Base-by-base conservation (phyloP, 345 rosid species). In the Chamaenerion angustifolium region DNA sequence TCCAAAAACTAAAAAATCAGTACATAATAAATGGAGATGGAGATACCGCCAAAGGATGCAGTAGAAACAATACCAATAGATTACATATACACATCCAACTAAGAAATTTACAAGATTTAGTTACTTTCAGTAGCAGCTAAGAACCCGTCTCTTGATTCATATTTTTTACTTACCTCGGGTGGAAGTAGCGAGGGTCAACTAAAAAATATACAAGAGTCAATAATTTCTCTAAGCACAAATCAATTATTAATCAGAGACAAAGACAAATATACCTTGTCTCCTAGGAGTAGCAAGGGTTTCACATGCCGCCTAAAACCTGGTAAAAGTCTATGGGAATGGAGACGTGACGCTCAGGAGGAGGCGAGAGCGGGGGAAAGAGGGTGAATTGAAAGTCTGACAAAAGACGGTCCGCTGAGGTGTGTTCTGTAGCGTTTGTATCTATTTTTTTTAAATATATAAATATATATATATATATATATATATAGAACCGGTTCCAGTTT, bases 331-430 rank as follows among this genome's bases (percentile, higher is more conserved):
- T 78, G 56, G 83, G 94, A 19, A 81, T 68, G 51, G 82, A 65
- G n/a, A 86, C 46, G 63, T 59, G 64, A 57, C 89, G 93, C 40
- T 78, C 84, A 37, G 79, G 72, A 68, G 58, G 16, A 45, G 68
- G 71, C 16, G 75, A 15, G 37, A 67, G 77, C 40, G 64, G 67
- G 17, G 68, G 71, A 13, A 68, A 67, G 49, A 78, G 13, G 52
- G 60, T 62, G 78, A 83, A 83, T 56, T 86, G 86, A 71, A 86
- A 90, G 79, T 90, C 95, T 25, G 87, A 35, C 69, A 83, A 74
- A 64, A 90, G 95, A 68, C 94, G 98, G n/a, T 90, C 87, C 45
- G 95, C 94, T n/a, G n/a, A n/a, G n/a, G n/a, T n/a, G n/a, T n/a
- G n/a, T n/a, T n/a, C n/a, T n/a, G n/a, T n/a, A n/a, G n/a, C n/a